Percentiles rank a stretch among this genome's conserved stretches.
phyloP scores from a whole-genome alignment of 2,329 filamentous ascomycete species.

The Sordariomycetes sp. region DNA sequence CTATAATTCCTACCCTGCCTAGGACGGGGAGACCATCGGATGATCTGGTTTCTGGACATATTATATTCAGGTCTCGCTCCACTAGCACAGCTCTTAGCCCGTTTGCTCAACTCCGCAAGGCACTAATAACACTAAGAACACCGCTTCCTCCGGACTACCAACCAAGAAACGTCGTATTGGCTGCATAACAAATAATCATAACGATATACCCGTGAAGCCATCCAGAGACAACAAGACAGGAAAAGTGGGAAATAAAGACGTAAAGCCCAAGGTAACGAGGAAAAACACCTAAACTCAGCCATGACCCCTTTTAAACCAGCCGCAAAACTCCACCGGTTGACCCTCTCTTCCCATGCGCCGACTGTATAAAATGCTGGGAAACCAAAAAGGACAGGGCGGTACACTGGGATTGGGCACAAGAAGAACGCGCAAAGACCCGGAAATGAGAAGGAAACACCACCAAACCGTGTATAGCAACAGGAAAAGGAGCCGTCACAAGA shows the following conservation, averaged over 20 bases:
- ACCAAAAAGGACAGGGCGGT: background rate
- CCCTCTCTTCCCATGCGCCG: background rate
- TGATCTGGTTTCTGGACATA: too few relatives aligned
- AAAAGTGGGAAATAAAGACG: background rate
- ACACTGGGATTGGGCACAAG: background rate
- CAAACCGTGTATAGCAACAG: background rate
- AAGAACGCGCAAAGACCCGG: background rate
- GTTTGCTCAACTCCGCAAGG: too few relatives aligned
- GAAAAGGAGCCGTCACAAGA: background rate
- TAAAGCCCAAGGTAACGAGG: background rate
- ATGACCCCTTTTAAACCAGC: background rate
- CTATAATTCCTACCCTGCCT: too few relatives aligned
- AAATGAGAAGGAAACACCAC: background rate
- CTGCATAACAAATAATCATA: too few relatives aligned
- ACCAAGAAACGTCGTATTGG: too few relatives aligned
- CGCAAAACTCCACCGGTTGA: background rate
- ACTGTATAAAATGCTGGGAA: background rate
- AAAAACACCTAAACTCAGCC: background rate
- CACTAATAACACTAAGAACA: too few relatives aligned
- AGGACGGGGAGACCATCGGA: too few relatives aligned
- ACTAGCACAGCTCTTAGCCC: too few relatives aligned
- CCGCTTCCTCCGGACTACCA: too few relatives aligned
- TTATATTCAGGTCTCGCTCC: too few relatives aligned
- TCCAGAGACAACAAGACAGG: background rate
- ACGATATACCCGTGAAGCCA: background rate